A percentile compares a stretch with the other conserved stretches of the same genome.
Conservation (phyloP, 192 early-diverging fungal genomes). For the Coemansia sp. region DNA sequence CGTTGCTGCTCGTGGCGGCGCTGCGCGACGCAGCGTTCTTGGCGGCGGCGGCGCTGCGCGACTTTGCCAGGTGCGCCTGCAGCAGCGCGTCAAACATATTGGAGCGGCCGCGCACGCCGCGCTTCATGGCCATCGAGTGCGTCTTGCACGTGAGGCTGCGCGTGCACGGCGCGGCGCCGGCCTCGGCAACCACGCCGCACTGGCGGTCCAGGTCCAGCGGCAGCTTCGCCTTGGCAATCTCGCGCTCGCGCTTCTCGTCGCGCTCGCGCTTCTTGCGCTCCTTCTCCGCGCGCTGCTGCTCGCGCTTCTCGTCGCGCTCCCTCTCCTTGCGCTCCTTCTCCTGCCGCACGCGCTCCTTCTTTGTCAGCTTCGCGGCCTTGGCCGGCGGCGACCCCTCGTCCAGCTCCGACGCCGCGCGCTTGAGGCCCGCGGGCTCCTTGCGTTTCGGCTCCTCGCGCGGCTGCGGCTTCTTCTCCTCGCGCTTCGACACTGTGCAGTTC, state of each 20-base stretch:
- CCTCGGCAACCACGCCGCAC: conserved; percentile 71
- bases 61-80: conserved; percentile 74
- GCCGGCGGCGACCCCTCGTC: conserved; percentile 3
- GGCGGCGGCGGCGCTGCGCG: conserved; percentile 57
- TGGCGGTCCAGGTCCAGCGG: conserved; percentile 89
- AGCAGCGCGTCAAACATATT: conserved; percentile 79
- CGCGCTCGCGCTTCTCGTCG: conserved; percentile 57
- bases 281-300: conserved; percentile 42
- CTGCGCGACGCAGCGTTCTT: conserved; percentile 41
- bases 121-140: conserved; percentile 85
- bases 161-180: conserved; percentile 65
- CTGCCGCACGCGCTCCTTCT: conserved; percentile 35
- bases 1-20: conserved; percentile 44
- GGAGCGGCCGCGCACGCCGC: conserved; percentile 80
- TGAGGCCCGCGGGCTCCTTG: conserved; percentile 22
- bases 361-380: conserved; percentile 26
- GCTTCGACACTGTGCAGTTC: conserved; percentile 44
- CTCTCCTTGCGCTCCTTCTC: conserved; percentile 45
- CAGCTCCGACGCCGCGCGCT: conserved; percentile 23
- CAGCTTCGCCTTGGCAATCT: conserved; percentile 42
- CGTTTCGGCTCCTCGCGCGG: conserved; percentile 35
- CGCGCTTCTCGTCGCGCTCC: conserved; percentile 30
- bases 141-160: conserved; percentile 96
- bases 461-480: conserved; percentile 27
- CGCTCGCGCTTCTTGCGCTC: conserved; percentile 49